Evolutionary conservation across 78 protist genomes (phyloP), one percentile per base, ranked within the genome.

Genomic region (Cavenderia fasciculata): DNA sequence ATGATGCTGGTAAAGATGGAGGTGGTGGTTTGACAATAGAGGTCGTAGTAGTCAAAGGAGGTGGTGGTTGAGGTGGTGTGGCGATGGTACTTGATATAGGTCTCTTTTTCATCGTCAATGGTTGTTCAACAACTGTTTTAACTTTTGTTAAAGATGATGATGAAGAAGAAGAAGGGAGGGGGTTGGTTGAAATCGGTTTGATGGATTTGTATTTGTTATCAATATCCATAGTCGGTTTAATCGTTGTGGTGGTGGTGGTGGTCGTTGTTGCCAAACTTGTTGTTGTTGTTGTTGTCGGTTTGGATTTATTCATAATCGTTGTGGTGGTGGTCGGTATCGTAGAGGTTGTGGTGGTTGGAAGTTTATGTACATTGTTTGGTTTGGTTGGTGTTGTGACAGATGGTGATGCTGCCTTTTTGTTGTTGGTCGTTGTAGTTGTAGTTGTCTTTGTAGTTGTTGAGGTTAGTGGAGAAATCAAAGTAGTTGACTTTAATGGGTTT

Each of bases 181-280:
- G 12, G 54, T 49, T 14, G 54, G 12, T 12, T 49, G 54, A 14
- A 14, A 18, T 49, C 27, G 54, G 54, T 49, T 49, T 29, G 69
- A n/a, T n/a, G n/a, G n/a, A n/a, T n/a, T n/a, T n/a, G n/a, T n/a
- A n/a, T n/a, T n/a, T n/a, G n/a, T n/a, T n/a, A n/a, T n/a, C n/a
- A n/a, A n/a, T n/a, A n/a, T n/a, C n/a, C n/a, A n/a, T 29, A 14
- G 34, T 34, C 2, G 34, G 33, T 61, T 14, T 61, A 10, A 61
- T 31, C 38, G n/a, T 61, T 14, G n/a, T 61, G 6, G 16, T 31
- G 4, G 6, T 29, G 10, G 38, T 5, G n/a, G 69, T 33, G 12
- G 33, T n/a, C 1, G 84, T 34, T 31, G 85, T 74, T 1, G 85
- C n/a, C n/a, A n/a, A n/a, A n/a, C n/a, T n/a, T 61, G 69, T 33